Conservation (phyloP, 495 filamentous ascomycete genomes). For the Hypoxylon fuscum region DNA sequence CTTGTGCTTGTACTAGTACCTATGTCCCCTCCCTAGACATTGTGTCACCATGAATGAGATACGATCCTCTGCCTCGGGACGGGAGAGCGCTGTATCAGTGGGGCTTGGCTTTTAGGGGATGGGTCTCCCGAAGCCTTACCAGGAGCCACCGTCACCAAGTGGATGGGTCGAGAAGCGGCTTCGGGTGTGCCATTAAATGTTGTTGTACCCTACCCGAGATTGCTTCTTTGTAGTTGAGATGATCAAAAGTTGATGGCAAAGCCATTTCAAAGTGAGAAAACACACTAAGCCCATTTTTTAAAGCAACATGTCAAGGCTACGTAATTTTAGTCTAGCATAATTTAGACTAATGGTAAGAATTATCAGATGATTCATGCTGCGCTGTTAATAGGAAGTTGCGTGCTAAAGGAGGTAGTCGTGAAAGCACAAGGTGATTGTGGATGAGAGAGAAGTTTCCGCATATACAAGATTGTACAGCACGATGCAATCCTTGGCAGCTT, state of each 20-base stretch:
- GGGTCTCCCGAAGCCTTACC: conserved; percentile 37
- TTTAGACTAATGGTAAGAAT: too few relatives aligned
- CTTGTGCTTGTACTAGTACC: conserved; percentile 43
- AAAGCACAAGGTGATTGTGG: too few relatives aligned
- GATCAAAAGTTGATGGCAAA: too few relatives aligned
- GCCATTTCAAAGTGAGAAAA: too few relatives aligned
- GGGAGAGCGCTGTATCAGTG: conserved; percentile 31
- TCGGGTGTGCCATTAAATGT: conserved; percentile 28
- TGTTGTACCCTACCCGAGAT: conserved; percentile 33
- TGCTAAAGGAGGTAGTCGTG: too few relatives aligned
- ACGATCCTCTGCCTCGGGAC: conserved; percentile 41
- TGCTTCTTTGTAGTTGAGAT: background rate
- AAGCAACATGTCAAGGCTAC: too few relatives aligned
- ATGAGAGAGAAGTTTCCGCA: background rate
- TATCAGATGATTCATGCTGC: too few relatives aligned
- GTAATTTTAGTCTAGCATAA: too few relatives aligned
- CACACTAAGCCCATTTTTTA: too few relatives aligned
- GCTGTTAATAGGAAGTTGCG: too few relatives aligned
- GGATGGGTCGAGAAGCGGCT: conserved; percentile 30
- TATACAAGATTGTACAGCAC: conserved; percentile 7
- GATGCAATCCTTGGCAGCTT: conserved; percentile 20
- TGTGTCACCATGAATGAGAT: conserved; percentile 35
- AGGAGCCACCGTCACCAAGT: conserved; percentile 31
- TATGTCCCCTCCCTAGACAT: conserved; percentile 5
- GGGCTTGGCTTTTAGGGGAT: conserved; percentile 27